These are phyloP conservation scores for Setaria viridis DNA, from an alignment of 202 grass and related monocot species.

Conservation along the genomic window DNA sequence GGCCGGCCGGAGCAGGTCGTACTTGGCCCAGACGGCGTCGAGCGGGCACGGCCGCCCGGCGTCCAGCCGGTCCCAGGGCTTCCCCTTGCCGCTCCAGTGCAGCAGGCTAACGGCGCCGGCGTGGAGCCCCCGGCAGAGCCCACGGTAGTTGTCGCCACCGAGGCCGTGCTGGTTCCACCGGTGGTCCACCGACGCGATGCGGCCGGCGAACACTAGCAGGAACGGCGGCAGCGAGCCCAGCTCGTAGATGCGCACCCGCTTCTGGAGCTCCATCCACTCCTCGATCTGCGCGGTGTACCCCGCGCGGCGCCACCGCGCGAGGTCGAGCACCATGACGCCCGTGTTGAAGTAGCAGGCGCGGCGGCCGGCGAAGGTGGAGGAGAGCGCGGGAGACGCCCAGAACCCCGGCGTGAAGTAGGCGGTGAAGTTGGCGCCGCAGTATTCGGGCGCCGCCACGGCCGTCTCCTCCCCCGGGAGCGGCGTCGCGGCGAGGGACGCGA, in stretches of 20 bases:
- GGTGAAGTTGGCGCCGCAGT: conserved; percentile 86
- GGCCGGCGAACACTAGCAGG: conserved; percentile 74
- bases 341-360: conserved; percentile 91
- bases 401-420: conserved; percentile 81
- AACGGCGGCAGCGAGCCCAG: conserved; percentile 87
- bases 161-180: conserved; percentile 91
- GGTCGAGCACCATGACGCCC: conserved; percentile 89
- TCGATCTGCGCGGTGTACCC: conserved; percentile 76
- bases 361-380: conserved; percentile 52
- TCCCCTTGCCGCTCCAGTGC: conserved; percentile 94
- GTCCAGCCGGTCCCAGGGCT: conserved; percentile 81
- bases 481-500: conserved; percentile 66
- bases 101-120: conserved; percentile 73
- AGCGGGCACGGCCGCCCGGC: conserved; percentile 71
- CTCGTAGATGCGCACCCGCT: conserved; percentile 80
- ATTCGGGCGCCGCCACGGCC: conserved; percentile 82
- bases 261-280: conserved; percentile 91
- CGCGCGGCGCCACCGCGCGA: conserved; percentile 60
- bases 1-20: conserved; percentile 69
- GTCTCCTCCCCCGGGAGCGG: conserved; percentile 39
- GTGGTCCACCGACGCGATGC: conserved; percentile 74
- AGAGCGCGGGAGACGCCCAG: conserved; percentile 64
- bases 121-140: conserved; percentile 76
- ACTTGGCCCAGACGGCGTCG: conserved; percentile 79
- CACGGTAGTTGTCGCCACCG: conserved; percentile 83